These are phyloP conservation scores for Calcarisporium arbuscula DNA, from an alignment of 2,329 filamentous ascomycete genomes.

Conservation along the genomic window DNA sequence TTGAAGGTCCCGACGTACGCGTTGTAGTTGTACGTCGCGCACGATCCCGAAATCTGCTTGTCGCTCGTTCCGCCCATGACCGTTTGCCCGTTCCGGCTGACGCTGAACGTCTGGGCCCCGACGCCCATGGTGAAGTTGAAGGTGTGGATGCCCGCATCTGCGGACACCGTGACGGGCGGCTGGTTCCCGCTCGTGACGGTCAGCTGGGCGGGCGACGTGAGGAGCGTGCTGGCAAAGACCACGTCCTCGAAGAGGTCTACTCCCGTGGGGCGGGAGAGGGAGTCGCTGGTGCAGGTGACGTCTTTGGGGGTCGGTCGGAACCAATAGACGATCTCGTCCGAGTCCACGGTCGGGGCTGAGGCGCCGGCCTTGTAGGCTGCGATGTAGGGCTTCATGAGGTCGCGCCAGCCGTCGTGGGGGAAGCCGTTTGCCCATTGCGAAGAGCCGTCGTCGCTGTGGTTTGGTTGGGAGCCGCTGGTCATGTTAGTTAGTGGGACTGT, in stretches of 20 bases:
- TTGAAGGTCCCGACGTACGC: constrained; percentile 15
- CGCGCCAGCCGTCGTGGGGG: constrained; percentile 26
- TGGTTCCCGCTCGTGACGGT: constrained; percentile 13
- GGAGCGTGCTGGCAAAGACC: constrained; percentile 16
- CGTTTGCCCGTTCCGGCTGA: constrained; percentile 8
- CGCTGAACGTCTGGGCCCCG: constrained; percentile 12
- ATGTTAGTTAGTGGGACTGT: too few relatives aligned
- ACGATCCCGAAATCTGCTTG: constrained; percentile 11
- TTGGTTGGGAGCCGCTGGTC: constrained; percentile 14
- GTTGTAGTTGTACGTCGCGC: constrained; percentile 14
- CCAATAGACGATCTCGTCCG: constrained; percentile 19
- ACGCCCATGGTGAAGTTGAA: constrained; percentile 17
- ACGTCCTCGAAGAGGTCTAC: constrained; percentile 14
- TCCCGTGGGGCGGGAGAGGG: constrained; percentile 11
- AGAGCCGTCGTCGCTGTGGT: constrained; percentile 36
- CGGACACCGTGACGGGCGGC: constrained; percentile 9
- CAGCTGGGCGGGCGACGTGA: constrained; percentile 14
- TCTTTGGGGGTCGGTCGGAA: constrained; percentile 15
- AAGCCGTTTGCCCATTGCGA: constrained; percentile 40
- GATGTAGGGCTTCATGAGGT: constrained; percentile 16
- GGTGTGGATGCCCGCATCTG: constrained; percentile 13
- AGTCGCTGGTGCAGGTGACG: constrained; percentile 11
- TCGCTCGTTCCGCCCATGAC: constrained; percentile 9
- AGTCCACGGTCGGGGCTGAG: constrained; percentile 8
- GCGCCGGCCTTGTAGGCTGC: constrained; percentile 14